Percentiles rank a stretch among this genome's conserved stretches.
These are phyloP conservation scores for Endocalyx cinctus DNA, from an alignment of 2,329 filamentous ascomycete species.

Conservation along the genomic window DNA sequence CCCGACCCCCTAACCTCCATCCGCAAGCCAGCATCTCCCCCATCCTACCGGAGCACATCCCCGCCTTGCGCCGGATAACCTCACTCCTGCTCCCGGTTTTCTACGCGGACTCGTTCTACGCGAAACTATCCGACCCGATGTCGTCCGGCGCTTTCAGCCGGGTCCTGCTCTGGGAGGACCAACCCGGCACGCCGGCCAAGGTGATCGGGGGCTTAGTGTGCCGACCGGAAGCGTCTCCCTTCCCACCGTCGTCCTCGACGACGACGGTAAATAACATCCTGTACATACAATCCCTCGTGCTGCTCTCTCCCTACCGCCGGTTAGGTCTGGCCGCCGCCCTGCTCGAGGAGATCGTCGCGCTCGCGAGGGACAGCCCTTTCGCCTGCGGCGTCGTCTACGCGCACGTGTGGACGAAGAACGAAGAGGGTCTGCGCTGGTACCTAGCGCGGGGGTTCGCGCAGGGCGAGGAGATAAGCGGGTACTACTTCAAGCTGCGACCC, in stretches of 20 bases:
- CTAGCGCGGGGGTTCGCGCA: slow-evolving; percentile 50
- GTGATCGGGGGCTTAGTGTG: slow-evolving; percentile 60
- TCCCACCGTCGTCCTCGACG: slow-evolving; percentile 18
- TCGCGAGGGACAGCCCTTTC: slow-evolving; percentile 31
- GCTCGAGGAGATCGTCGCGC: slow-evolving; percentile 46
- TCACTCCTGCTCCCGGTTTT: slow-evolving; percentile 58
- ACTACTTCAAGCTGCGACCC: slow-evolving; percentile 59
- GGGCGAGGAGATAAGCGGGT: slow-evolving; percentile 45
- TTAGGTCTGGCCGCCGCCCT: slow-evolving; percentile 56
- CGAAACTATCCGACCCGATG: slow-evolving; percentile 44
- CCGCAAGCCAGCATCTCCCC: slow-evolving; percentile 49
- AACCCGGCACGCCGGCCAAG: slow-evolving; percentile 32
- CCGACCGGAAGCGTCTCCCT: slow-evolving; percentile 50
- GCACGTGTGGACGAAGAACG: slow-evolving; percentile 65
- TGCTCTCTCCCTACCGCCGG: slow-evolving; percentile 59
- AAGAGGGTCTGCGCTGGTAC: slow-evolving; percentile 61
- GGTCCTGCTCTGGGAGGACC: slow-evolving; percentile 53
- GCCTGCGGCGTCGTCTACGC: slow-evolving; percentile 49
- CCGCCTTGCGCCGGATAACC: slow-evolving; percentile 60
- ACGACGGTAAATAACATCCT: slow-evolving; percentile 36
- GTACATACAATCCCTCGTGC: slow-evolving; percentile 61
- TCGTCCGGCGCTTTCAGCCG: slow-evolving; percentile 53
- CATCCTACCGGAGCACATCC: slow-evolving; percentile 47
- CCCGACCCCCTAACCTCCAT: slow-evolving; percentile 30
- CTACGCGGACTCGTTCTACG: slow-evolving; percentile 63